These are phyloP conservation scores for Saksenaea vasiformis DNA, from an alignment of 371 early-diverging fungal species.

Conservation along the genomic window DNA sequence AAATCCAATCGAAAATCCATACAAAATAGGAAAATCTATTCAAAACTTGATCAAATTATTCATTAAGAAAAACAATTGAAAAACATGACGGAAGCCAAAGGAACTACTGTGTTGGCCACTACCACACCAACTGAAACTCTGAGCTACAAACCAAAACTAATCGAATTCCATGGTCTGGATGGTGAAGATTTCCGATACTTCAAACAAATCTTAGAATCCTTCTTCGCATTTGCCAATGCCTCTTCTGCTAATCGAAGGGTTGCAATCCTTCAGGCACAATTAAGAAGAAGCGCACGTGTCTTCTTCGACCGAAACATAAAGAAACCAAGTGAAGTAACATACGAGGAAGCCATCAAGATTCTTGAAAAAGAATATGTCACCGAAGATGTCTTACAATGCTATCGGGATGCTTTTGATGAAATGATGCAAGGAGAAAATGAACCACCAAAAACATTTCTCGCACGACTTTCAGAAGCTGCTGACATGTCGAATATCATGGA, in stretches of 20 bases:
- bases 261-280: slow-evolving; percentile 5
- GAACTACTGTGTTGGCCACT: too few relatives aligned
- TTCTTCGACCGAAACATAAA: neutral
- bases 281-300: neutral
- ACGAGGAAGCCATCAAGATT: slow-evolving; percentile 2
- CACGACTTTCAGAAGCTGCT: slow-evolving; percentile 12
- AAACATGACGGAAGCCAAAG: too few relatives aligned
- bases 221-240: slow-evolving; percentile 3
- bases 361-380: slow-evolving; percentile 12
- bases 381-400: neutral
- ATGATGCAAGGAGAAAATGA: slow-evolving; percentile 14
- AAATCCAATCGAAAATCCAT: too few relatives aligned
- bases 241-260: neutral
- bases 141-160: neutral
- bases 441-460: slow-evolving; percentile 9
- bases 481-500: slow-evolving; percentile 1
- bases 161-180: slow-evolving; percentile 13
- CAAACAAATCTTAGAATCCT: slow-evolving; percentile 5
- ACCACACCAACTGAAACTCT: too few relatives aligned
- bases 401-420: slow-evolving; percentile 8
- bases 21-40: too few relatives aligned
- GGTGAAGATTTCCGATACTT: slow-evolving; percentile 20
- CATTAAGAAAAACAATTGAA: too few relatives aligned
- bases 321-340: neutral
- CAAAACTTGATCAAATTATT: too few relatives aligned